Evolutionary conservation across 768 basidiomycete genomes (phyloP), one percentile per base, ranked within the genome.

Genomic region (Tulasnella sp.): DNA sequence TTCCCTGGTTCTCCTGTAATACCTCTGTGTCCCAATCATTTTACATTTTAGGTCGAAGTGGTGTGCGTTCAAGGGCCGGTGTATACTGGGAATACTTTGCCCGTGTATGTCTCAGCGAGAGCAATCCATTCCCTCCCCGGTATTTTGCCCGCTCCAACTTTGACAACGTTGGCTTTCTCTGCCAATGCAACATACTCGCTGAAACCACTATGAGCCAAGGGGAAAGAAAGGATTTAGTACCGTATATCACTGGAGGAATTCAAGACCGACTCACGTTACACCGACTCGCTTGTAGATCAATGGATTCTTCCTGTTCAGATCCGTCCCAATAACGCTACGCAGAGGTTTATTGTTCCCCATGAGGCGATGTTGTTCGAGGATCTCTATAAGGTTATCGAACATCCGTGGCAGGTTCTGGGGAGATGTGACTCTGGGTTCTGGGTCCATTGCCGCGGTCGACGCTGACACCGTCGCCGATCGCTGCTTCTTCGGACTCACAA

Each of bases 361-460:
- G 4, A 53, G 38, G 41, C 51, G 59, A 34, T 34, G 44, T 26
- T 53, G 24, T 23, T 60, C 59, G 7, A 60, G 51, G 23, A 53
- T 42, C 41, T 60, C 51, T 11, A 60, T 60, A n/a, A 60, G 30
- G 26, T 41, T 60, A 27, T 38, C 24, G 51, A 60, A 60, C 32
- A 59, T 50, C 9, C 47, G 21, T 11, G n/a, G 51, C 17, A 17
- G 49, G 7, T 11, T 19, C 34, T 17, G 38, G 29, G 24, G 19
- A 15, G 38, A 3, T 19, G 29, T 19, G 15, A 21, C 58, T 59
- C 23, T 44, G 50, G 19, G 13, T 17, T 17, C 30, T 19, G 48
- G 48, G 1, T 29, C 48, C 19, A 15, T 17, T 3, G 23, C 21
- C 13, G 27, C 9, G 49, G 45, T 10, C 30, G 26, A 4, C 13